phyloP scores from a whole-genome alignment of 202 grass and related monocot genomes.

The Panicum hallii region DNA sequence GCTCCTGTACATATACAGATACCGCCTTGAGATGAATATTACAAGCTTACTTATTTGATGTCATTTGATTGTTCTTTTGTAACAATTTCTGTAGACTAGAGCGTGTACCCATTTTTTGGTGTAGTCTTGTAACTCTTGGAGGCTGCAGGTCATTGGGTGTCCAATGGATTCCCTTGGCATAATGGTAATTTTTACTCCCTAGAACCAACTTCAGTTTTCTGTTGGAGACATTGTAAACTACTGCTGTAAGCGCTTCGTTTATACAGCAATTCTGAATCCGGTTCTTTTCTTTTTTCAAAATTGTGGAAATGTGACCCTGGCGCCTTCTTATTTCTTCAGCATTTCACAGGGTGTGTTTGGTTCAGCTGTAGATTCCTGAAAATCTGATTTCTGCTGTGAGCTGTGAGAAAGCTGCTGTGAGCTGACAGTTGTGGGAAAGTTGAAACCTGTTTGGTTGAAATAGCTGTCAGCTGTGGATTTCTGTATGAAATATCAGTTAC shows the following conservation, averaged over 20 bases:
- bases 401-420: too few relatives aligned
- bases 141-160: conserved; percentile 8
- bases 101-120: conserved; percentile 41
- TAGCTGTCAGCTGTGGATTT: too few relatives aligned
- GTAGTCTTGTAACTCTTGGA: not conserved
- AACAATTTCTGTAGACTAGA: conserved; percentile 45
- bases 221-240: conserved; percentile 27
- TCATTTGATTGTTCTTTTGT: conserved; percentile 24
- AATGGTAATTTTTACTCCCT: not conserved
- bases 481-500: too few relatives aligned
- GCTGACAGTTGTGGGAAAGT: too few relatives aligned
- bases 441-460: too few relatives aligned
- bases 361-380: too few relatives aligned
- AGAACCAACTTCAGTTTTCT: conserved; percentile 4
- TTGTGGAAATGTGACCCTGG: not conserved
- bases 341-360: too few relatives aligned
- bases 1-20: conserved; percentile 85
- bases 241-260: conserved; percentile 13
- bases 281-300: not conserved
- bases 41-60: conserved; percentile 41
- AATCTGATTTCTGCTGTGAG: too few relatives aligned
- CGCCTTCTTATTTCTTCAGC: not conserved
- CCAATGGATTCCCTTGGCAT: conserved; percentile 25
- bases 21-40: conserved; percentile 52
- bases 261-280: conserved; percentile 7